These are phyloP conservation scores for Nannizzia gypsea DNA, from an alignment of 2,329 filamentous ascomycete species.

Conservation along the genomic window DNA sequence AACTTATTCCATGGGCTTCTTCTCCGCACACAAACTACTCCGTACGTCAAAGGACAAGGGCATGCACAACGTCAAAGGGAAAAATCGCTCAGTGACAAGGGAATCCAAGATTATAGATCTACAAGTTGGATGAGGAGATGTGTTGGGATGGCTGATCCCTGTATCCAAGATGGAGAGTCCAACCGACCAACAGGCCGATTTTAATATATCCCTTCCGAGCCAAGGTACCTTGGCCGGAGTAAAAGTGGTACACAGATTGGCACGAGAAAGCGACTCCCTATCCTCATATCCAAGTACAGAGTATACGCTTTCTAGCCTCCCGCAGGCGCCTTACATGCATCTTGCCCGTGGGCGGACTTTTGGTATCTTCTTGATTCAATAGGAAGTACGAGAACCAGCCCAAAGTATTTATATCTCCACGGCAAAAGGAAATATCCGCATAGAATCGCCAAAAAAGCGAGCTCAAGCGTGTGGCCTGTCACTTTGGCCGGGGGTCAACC, in stretches of 20 bases:
- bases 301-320: background rate
- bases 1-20: background rate
- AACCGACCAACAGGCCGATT: background rate
- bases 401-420: background rate
- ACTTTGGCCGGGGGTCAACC: background rate
- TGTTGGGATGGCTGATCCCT: background rate
- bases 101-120: background rate
- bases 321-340: conserved; percentile 2
- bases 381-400: background rate
- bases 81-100: background rate
- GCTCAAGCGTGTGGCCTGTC: background rate
- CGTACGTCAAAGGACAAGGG: too few relatives aligned
- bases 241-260: background rate
- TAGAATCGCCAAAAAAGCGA: background rate
- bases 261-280: background rate
- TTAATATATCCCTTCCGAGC: background rate
- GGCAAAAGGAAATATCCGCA: background rate
- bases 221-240: background rate
- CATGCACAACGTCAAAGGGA: too few relatives aligned
- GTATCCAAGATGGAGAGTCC: background rate
- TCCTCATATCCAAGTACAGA: background rate
- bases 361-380: background rate
- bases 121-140: background rate
- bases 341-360: background rate
- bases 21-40: background rate